Evolutionary conservation across 257 asterid species (phyloP).

Genomic region (Catharanthus roseus): DNA sequence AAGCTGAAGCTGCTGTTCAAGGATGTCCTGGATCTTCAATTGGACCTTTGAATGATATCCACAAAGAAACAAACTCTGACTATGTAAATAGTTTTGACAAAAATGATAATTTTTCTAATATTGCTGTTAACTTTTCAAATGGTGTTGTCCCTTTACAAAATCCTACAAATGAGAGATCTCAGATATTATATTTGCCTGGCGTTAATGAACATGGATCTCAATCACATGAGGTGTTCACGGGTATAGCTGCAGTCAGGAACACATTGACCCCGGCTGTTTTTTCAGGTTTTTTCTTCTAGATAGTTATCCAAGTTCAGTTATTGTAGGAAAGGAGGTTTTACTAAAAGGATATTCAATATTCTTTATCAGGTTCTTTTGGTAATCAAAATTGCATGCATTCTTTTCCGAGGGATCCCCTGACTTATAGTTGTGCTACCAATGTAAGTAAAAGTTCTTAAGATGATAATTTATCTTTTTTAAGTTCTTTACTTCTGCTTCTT

Average conservation of each 20-base stretch:
- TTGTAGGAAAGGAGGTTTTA: background rate
- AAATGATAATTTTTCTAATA: slow-evolving; percentile 39
- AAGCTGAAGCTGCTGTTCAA: slow-evolving; percentile 46
- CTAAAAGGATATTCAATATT: background rate
- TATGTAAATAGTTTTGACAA: slow-evolving; percentile 48
- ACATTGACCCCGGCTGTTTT: slow-evolving; percentile 23
- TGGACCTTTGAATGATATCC: slow-evolving; percentile 74
- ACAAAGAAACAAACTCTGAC: slow-evolving; percentile 63
- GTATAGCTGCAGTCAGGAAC: slow-evolving; percentile 20
- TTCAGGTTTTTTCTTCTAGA: slow-evolving; percentile 36
- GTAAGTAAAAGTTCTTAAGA: slow-evolving; percentile 39
- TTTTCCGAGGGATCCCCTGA: slow-evolving; percentile 17
- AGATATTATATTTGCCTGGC: slow-evolving; percentile 37
- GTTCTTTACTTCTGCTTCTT: background rate
- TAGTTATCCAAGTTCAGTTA: background rate
- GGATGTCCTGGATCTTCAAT: slow-evolving; percentile 32
- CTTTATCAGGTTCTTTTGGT: slow-evolving; percentile 30
- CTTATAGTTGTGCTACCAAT: slow-evolving; percentile 16
- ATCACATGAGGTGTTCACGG: slow-evolving; percentile 25
- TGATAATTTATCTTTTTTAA: background rate
- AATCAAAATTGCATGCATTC: slow-evolving; percentile 27
- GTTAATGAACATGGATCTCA: slow-evolving; percentile 34
- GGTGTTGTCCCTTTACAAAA: slow-evolving; percentile 75
- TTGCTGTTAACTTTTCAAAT: slow-evolving; percentile 36
- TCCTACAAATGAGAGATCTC: slow-evolving; percentile 69